Conservation (phyloP, 345 rosid species). For the Eutrema yunnanense region DNA sequence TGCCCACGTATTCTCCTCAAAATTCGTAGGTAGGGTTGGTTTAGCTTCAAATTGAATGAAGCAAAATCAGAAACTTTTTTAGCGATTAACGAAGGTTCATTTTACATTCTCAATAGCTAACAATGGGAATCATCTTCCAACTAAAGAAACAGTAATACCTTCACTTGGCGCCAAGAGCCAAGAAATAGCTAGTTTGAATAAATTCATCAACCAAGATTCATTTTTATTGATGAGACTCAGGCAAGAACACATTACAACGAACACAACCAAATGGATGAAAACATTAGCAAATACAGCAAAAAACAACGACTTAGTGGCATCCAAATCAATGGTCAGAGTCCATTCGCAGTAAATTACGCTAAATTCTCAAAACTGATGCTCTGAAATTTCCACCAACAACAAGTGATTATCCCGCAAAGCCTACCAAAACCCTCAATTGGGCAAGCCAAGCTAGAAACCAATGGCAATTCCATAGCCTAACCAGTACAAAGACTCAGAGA, state of each 20-base stretch:
- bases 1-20: conserved; percentile 86
- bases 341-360: neutral
- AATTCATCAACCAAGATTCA: neutral
- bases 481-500: neutral
- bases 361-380: neutral
- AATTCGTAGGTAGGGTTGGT: conserved; percentile 65
- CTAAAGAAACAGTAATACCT: neutral
- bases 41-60: conserved; percentile 40
- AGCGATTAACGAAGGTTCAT: neutral
- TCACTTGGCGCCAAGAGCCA: neutral
- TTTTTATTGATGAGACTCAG: neutral
- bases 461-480: neutral
- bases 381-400: neutral
- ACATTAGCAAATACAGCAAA: too few relatives aligned
- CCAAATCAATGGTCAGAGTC: neutral
- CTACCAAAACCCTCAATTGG: neutral
- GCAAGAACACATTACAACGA: neutral
- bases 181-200: neutral
- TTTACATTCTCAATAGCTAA: neutral
- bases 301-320: neutral
- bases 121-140: neutral
- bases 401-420: neutral
- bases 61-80: neutral
- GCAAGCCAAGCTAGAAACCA: neutral
- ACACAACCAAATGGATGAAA: neutral